Conservation (phyloP, 805 yeast genomes). For the Lachancea kluyveri region DNA sequence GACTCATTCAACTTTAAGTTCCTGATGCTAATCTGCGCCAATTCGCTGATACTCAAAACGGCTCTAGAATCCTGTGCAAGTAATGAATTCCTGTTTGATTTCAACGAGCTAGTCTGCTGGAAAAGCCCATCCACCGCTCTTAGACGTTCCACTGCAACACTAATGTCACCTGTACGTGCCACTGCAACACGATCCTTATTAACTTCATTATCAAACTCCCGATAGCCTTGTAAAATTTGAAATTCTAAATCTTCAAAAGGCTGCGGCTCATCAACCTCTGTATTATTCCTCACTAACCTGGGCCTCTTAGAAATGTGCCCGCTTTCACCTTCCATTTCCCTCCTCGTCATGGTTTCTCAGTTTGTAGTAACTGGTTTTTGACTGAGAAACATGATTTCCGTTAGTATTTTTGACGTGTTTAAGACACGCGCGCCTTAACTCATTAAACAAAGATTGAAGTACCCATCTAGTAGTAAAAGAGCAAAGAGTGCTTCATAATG, state of each 20-base stretch:
- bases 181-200: constrained; percentile 42
- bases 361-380: too few species aligned
- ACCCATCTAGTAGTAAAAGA: too few species aligned
- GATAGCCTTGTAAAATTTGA: constrained; percentile 28
- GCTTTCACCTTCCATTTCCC: too few species aligned
- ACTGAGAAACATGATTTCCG: too few species aligned
- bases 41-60: constrained; percentile 50
- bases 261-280: constrained; percentile 3
- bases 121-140: constrained; percentile 43
- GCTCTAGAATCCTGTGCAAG: constrained; percentile 64
- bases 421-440: too few species aligned
- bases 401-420: too few species aligned
- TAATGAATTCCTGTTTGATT: constrained; percentile 32
- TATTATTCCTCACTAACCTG: too few species aligned
- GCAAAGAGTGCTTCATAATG: too few species aligned
- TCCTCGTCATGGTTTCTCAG: too few species aligned
- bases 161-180: constrained; percentile 53
- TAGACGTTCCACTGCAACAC: constrained; percentile 40
- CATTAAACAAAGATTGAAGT: too few species aligned
- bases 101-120: constrained; percentile 34
- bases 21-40: constrained; percentile 59
- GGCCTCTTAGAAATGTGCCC: too few species aligned
- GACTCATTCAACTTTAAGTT: constrained; percentile 54
- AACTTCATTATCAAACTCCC: constrained; percentile 26
- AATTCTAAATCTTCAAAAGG: constrained; percentile 17